Percentiles rank a stretch among this genome's conserved stretches.
phyloP scores from a whole-genome alignment of 2,329 filamentous ascomycete genomes.

The Teratosphaeria pseudoeucalypti region DNA sequence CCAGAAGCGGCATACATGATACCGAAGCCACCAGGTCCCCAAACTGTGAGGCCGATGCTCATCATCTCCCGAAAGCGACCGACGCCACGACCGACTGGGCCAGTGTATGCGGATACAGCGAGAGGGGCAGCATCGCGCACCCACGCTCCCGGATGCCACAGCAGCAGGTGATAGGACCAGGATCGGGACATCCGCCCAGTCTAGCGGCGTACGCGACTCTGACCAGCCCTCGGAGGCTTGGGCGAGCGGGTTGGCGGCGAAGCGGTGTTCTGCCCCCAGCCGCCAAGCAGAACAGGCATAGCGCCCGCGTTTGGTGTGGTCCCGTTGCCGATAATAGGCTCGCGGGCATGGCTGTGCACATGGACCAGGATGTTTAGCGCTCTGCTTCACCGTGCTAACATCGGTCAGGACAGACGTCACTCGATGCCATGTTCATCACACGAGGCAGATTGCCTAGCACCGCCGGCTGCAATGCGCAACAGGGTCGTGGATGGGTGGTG shows the following conservation, averaged over 20 bases:
- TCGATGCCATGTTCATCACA: background rate
- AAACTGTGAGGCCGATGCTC: background rate
- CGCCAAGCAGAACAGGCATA: background rate
- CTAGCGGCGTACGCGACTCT: background rate
- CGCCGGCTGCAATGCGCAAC: background rate
- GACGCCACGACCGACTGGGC: background rate
- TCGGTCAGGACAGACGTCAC: background rate
- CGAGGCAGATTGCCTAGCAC: background rate
- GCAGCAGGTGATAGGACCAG: background rate
- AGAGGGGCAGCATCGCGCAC: background rate
- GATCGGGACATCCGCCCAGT: background rate
- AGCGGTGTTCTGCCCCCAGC: background rate
- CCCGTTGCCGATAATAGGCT: background rate
- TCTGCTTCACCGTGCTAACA: background rate
- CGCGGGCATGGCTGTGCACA: background rate
- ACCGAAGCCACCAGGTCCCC: background rate
- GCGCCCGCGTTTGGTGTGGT: background rate
- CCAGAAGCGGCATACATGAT: background rate
- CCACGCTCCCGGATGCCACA: slow-evolving; percentile 1
- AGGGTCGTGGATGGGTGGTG: background rate
- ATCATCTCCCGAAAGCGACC: background rate
- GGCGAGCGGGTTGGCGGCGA: slow-evolving; percentile 1
- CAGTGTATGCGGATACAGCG: slow-evolving; percentile 1
- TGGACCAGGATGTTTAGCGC: background rate
- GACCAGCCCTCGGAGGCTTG: background rate